Evolutionary conservation across 345 rosid species (phyloP), one percentile per base, ranked within the genome.

Genomic region (Salix udensis): DNA sequence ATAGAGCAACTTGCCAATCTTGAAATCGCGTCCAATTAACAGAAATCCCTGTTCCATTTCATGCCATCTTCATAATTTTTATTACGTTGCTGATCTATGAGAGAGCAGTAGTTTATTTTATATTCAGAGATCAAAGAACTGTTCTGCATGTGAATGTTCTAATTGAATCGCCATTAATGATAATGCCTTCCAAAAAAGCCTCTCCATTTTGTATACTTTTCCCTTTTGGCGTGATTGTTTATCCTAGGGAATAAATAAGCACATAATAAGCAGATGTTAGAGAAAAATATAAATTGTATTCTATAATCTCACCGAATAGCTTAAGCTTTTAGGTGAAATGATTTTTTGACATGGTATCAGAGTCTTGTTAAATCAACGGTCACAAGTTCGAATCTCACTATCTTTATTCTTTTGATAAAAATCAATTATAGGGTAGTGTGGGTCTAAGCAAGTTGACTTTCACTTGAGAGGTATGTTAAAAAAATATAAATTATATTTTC

Each of bases 1-100:
- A 93, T 93, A 26, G 74, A 87, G 71, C 88, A 93, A 82, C 91
- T 96, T 74, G 97, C 92, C 68, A 89, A 53, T 69, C 74, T 85
- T 84, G 60, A 85, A 18, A 24, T 46, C 12, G 61, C 21, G 15
- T 3, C 46, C 34, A 68, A 67, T 26, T 58, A n/a, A 42, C n/a
- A 2, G 28, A 23, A 68, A 36, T 11, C 68, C 12, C 0, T 21
- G 50, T n/a, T 39, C 42, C 18, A 13, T 42, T 5, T 4, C 44
- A 70, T 72, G 75, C 53, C 19, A 37, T 37, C 12, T 70, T 53
- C 62, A 50, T 71, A 3, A 16, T 30, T 46, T 30, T 46, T 44
- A 28, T 28, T 3, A 7, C 58, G 24, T 30, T 15, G 1, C 36
- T 15, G 31, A 23, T 39, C 23, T 8, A 1, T 66, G 8, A 46